Percentiles rank a stretch among this genome's conserved stretches.
phyloP scores from a whole-genome alignment of 192 early-diverging fungal species.

The Geosiphon pyriformis region DNA sequence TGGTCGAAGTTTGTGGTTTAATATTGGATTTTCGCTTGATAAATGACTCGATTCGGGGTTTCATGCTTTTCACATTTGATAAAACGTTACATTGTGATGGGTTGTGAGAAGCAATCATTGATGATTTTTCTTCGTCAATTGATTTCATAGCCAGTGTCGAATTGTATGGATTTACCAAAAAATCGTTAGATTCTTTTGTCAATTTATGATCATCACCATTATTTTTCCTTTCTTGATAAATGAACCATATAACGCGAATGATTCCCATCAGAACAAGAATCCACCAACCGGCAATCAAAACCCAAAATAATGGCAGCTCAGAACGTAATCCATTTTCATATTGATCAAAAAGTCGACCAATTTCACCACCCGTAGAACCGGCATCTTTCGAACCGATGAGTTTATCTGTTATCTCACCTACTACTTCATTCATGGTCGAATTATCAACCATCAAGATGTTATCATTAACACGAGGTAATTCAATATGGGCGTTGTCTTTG shows the following conservation, averaged over 20 bases:
- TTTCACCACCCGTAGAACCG: constrained; percentile 13
- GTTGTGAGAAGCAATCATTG: too few species aligned
- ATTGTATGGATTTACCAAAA: neutral
- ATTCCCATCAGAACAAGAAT: constrained; percentile 13
- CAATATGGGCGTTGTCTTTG: constrained; percentile 10
- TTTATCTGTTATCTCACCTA: neutral
- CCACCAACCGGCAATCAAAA: neutral
- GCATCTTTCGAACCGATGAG: neutral
- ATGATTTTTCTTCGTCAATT: neutral
- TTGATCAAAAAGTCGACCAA: constrained; percentile 12
- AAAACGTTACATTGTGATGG: too few species aligned
- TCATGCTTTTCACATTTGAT: too few species aligned
- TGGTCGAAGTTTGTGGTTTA: neutral
- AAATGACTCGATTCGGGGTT: neutral
- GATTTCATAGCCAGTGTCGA: neutral
- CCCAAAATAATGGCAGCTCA: constrained; percentile 9
- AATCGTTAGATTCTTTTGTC: neutral
- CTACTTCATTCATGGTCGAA: constrained; percentile 3
- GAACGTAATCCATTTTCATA: constrained; percentile 5
- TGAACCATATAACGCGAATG: constrained; percentile 12
- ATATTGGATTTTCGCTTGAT: neutral
- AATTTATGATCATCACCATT: neutral
- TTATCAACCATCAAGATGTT: neutral
- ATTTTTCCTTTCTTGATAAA: neutral
- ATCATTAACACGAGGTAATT: constrained; percentile 15